phyloP scores from a whole-genome alignment of 2,329 filamentous ascomycete genomes.

The Colletotrichum melonis region DNA sequence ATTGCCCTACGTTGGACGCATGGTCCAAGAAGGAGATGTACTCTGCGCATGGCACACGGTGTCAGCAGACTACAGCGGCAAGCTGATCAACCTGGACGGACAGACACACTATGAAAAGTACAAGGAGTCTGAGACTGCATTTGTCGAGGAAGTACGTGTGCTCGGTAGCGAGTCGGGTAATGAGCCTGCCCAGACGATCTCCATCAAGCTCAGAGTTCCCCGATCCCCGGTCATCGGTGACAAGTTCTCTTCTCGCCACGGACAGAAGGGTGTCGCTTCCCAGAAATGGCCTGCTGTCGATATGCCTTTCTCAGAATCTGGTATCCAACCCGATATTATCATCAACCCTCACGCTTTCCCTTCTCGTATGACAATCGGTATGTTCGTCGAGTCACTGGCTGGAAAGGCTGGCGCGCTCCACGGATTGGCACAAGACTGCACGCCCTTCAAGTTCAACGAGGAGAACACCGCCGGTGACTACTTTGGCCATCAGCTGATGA shows the following conservation, averaged over 20 bases:
- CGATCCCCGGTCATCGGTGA: slow-evolving; percentile 94
- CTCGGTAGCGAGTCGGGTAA: slow-evolving; percentile 86
- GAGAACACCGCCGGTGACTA: slow-evolving; percentile 91
- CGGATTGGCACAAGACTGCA: slow-evolving; percentile 94
- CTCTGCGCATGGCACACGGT: slow-evolving; percentile 93
- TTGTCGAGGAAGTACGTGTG: slow-evolving; percentile 91
- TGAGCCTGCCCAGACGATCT: slow-evolving; percentile 88
- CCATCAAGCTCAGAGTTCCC: slow-evolving; percentile 92
- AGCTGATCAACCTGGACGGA: slow-evolving; percentile 87
- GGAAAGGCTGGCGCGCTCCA: slow-evolving; percentile 95
- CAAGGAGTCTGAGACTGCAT: slow-evolving; percentile 90
- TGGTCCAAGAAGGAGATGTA: slow-evolving; percentile 83
- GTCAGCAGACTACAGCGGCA: slow-evolving; percentile 79
- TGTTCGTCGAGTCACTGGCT: slow-evolving; percentile 97
- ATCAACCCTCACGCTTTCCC: slow-evolving; percentile 99
- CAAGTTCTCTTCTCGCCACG: slow-evolving; percentile 98
- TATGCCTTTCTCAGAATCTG: slow-evolving; percentile 96
- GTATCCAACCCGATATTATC: slow-evolving; percentile 96
- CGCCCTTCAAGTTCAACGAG: slow-evolving; percentile 95
- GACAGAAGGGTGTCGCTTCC: slow-evolving; percentile 96
- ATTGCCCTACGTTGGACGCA: slow-evolving; percentile 81
- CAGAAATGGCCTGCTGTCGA: slow-evolving; percentile 95
- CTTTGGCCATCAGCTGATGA: slow-evolving; percentile 94
- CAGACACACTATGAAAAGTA: slow-evolving; percentile 91
- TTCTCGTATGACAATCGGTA: slow-evolving; percentile 99